Evolutionary conservation across 129 eudicot genomes (phyloP).

Genomic region (Chrysanthemum seticuspe): DNA sequence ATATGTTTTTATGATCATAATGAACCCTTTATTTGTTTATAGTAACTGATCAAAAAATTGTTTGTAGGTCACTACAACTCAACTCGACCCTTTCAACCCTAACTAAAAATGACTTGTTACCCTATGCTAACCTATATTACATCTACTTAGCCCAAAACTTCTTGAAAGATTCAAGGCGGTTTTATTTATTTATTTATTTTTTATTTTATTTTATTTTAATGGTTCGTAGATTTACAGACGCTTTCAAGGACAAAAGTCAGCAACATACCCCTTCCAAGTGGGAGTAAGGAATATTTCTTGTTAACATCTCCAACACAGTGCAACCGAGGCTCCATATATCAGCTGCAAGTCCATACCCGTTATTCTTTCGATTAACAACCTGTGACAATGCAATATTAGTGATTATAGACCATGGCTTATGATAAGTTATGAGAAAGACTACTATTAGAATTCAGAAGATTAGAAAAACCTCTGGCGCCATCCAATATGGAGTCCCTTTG

Average conservation of each 20-base stretch:
- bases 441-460: not conserved
- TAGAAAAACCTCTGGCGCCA: conserved; percentile 86
- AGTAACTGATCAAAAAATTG: not conserved
- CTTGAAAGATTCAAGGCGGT: not conserved
- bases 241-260: not conserved
- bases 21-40: not conserved
- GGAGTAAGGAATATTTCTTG: conserved; percentile 64
- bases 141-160: conserved; percentile 11
- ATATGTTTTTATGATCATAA: not conserved
- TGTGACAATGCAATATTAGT: conserved; percentile 25
- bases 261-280: conserved; percentile 70
- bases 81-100: not conserved
- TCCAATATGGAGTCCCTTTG: conserved; percentile 92
- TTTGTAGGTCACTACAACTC: not conserved
- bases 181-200: not conserved
- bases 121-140: not conserved
- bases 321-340: conserved; percentile 98
- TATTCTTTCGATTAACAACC: conserved; percentile 49
- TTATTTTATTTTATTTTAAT: no score
- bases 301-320: conserved; percentile 87
- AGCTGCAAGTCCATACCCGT: conserved; percentile 65
- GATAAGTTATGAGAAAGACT: not conserved
- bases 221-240: no score
- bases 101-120: no score
- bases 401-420: not conserved